Evolutionary conservation across 306 rosid genomes (phyloP).

Genomic region (Carpinus viminea): DNA sequence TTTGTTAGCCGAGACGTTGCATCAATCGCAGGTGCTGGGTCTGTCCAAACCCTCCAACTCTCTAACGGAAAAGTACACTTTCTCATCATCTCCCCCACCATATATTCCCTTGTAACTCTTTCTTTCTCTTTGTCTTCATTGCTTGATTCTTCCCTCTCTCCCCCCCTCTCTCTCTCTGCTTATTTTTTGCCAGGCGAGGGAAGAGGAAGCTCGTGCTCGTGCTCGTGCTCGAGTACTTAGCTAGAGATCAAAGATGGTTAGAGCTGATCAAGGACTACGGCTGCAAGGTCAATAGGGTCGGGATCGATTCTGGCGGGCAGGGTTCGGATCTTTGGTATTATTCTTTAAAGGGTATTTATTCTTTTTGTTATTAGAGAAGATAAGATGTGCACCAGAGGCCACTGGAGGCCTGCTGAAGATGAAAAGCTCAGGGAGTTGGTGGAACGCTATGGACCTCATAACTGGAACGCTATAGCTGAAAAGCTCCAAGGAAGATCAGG

Average conservation of each 20-base stretch:
- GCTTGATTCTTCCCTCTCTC: neutral
- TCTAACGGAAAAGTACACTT: constrained; percentile 81
- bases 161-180: neutral
- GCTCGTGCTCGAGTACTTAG: neutral
- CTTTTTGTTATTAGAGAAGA: neutral
- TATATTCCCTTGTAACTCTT: constrained; percentile 39
- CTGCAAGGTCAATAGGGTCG: no score
- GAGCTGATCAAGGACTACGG: no score
- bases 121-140: constrained; percentile 33
- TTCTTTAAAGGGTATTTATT: neutral
- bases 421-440: constrained; percentile 85
- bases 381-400: constrained; percentile 94
- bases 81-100: constrained; percentile 53
- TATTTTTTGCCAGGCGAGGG: neutral
- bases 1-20: constrained; percentile 94
- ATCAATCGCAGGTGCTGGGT: constrained; percentile 86
- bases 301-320: no score
- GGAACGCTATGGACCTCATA: constrained; percentile 93
- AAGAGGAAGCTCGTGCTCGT: neutral
- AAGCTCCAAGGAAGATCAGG: constrained; percentile 97
- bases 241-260: no score
- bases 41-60: constrained; percentile 72
- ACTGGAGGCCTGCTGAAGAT: constrained; percentile 97
- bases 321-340: no score
- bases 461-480: constrained; percentile 98